Evolutionary conservation across 2,329 filamentous ascomycete genomes (phyloP), one percentile per base, ranked within the genome.

Genomic region (Fusarium sp.): DNA sequence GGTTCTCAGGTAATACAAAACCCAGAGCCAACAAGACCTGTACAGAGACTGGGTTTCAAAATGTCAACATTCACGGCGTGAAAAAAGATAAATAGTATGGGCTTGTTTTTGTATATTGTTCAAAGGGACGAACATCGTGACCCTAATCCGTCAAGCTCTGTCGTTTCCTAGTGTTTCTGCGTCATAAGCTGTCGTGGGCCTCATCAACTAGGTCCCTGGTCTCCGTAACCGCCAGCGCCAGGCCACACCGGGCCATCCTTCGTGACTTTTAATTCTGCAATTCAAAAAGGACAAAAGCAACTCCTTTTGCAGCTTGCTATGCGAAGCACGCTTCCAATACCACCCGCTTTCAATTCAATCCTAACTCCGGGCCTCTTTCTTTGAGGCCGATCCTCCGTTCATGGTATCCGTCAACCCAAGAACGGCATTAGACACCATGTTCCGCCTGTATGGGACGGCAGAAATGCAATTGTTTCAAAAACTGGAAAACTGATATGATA

Each of bases 401-500:
- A 60, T 68, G 22, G 43, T 62, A 66, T 66, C 66, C 64, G 61
- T 67, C 47, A 67, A 72, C 61, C 51, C 47, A 57, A 60, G 51
- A 59, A 59, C 57, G 59, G 51, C 43, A 40, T 54, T 47, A 51
- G 43, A 59, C 73, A 59, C 55, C 62, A 38, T 70, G 24, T 59
- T 44, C 51, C 63, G 62, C 70, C 65, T 49, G 40, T 53, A 24
- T 25, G 32, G 61, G 62, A 63, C 63, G 62, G 61, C 49, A 65
- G 51, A 76, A 76, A 73, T 66, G 50, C 69, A 61, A 68, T 66
- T 50, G 52, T 68, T 61, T 51, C 46, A 71, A 69, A 70, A 70
- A 53, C 63, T 56, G 53, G 59, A 75, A 65, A 62, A 56, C 73
- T 79, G 73, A 73, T 79, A 78, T 76, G 70, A 68, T 74, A 73